phyloP scores from a whole-genome alignment of 805 yeast species.

The Saccharomycodes ludwigii region DNA sequence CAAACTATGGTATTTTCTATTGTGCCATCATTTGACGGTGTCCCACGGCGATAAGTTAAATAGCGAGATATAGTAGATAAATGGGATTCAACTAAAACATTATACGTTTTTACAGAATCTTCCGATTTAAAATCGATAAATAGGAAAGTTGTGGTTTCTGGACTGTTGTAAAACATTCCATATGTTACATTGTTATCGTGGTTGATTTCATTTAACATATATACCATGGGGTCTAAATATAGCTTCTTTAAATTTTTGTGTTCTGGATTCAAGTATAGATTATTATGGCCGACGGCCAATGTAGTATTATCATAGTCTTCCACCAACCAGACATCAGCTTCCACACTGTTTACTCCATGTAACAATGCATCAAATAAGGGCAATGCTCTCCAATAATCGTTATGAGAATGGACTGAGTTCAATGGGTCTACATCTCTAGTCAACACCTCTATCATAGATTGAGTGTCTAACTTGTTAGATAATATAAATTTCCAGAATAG shows the following conservation, averaged over 20 bases:
- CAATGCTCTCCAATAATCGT: constrained; percentile 50
- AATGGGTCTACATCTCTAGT: constrained; percentile 16
- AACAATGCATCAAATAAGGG: constrained; percentile 47
- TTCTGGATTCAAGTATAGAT: constrained; percentile 29
- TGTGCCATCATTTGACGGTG: constrained; percentile 30
- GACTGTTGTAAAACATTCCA: constrained; percentile 33
- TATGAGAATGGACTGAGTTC: constrained; percentile 45
- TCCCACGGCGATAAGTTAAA: constrained; percentile 33
- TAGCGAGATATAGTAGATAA: constrained; percentile 35
- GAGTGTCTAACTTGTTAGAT: background rate
- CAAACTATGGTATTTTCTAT: constrained; percentile 20
- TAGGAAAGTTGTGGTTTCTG: constrained; percentile 40
- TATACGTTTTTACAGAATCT: constrained; percentile 29
- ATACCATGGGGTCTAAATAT: constrained; percentile 41
- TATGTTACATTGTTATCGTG: constrained; percentile 10
- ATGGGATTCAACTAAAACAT: constrained; percentile 28
- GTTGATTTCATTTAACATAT: constrained; percentile 39
- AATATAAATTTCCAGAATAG: background rate
- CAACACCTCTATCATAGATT: constrained; percentile 12
- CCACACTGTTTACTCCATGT: constrained; percentile 44
- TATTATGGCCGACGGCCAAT: constrained; percentile 54
- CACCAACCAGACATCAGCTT: constrained; percentile 52
- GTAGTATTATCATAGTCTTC: constrained; percentile 23
- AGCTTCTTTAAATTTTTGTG: constrained; percentile 34
- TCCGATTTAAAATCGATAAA: constrained; percentile 57